Conservation (phyloP, 306 rosid genomes). For the Dryas octopetala region DNA sequence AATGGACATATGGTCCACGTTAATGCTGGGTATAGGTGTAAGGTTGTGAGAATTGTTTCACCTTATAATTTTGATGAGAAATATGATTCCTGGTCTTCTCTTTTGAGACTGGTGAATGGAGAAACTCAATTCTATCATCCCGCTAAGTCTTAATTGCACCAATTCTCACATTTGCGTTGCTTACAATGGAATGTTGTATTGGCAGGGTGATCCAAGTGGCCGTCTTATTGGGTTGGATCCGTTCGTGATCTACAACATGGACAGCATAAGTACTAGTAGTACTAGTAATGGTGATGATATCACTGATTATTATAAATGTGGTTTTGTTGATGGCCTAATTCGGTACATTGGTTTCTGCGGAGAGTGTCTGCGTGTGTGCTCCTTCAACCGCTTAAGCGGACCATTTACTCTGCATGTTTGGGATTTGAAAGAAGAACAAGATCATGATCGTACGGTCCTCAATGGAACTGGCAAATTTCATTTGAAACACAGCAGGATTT, state of each 20-base stretch:
- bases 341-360: background rate
- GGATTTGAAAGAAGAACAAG: background rate
- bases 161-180: too few relatives aligned
- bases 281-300: background rate
- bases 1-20: too few relatives aligned
- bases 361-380: background rate
- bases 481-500: background rate
- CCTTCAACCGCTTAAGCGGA: background rate
- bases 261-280: too few relatives aligned
- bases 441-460: background rate
- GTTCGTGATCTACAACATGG: background rate
- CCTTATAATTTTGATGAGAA: too few relatives aligned
- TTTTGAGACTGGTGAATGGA: constrained; percentile 2
- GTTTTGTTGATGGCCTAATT: background rate
- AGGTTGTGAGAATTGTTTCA: too few relatives aligned
- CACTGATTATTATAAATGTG: background rate
- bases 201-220: background rate
- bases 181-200: background rate
- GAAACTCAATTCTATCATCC: background rate
- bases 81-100: background rate
- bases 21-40: too few relatives aligned
- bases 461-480: background rate
- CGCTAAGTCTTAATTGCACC: background rate
- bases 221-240: background rate
- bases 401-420: background rate